Conservation (phyloP, 208 protist genomes). For the Crithidia expoeki region DNA sequence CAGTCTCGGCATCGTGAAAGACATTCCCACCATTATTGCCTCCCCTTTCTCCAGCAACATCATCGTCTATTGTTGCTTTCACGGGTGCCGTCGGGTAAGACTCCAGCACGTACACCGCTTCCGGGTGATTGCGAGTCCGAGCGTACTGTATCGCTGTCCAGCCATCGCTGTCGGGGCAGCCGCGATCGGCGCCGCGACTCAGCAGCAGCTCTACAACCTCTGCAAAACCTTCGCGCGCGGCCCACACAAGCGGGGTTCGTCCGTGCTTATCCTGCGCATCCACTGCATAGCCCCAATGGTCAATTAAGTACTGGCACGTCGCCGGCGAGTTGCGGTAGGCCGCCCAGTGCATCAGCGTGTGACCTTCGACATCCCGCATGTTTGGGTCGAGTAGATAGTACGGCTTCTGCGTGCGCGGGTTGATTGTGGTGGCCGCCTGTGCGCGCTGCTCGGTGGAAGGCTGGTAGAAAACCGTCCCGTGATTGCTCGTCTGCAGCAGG, state of each 20-base stretch:
- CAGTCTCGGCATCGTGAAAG: background rate
- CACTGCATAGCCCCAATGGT: slow-evolving; percentile 60
- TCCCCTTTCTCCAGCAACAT: background rate
- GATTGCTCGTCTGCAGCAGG: slow-evolving; percentile 24
- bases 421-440: slow-evolving; percentile 15
- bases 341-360: slow-evolving; percentile 82
- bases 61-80: background rate
- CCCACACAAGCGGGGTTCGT: slow-evolving; percentile 80
- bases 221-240: slow-evolving; percentile 73
- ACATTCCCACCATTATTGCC: background rate
- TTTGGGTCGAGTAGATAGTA: slow-evolving; percentile 52
- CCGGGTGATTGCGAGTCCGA: slow-evolving; percentile 57
- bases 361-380: slow-evolving; percentile 58
- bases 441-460: slow-evolving; percentile 24
- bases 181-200: slow-evolving; percentile 43
- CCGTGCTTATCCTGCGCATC: slow-evolving; percentile 51
- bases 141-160: slow-evolving; percentile 73
- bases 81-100: slow-evolving; percentile 12
- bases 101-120: slow-evolving; percentile 53
- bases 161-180: slow-evolving; percentile 47
- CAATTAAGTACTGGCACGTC: slow-evolving; percentile 73
- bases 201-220: slow-evolving; percentile 74
- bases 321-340: slow-evolving; percentile 66
- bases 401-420: slow-evolving; percentile 27
- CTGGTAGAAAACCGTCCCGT: slow-evolving; percentile 27